These are phyloP conservation scores for Xylaria longipes DNA, from an alignment of 495 filamentous ascomycete species.

Conservation along the genomic window DNA sequence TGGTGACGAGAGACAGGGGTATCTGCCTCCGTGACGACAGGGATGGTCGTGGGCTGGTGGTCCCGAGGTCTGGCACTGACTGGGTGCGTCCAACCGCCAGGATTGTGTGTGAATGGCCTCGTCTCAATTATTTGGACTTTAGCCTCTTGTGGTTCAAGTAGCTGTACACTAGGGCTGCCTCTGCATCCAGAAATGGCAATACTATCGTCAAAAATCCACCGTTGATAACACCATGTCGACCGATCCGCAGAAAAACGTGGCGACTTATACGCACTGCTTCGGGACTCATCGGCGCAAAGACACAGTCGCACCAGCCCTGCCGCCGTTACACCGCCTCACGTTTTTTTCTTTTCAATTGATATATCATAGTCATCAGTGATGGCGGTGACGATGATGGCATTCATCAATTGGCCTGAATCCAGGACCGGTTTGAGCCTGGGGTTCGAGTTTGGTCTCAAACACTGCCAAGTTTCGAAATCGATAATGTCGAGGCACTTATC, in stretches of 20 bases:
- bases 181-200: neutral
- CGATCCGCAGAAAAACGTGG: neutral
- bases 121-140: neutral
- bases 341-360: constrained; percentile 1
- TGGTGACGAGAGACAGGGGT: constrained; percentile 28
- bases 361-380: neutral
- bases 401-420: neutral
- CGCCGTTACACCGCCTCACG: neutral
- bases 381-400: constrained; percentile 7
- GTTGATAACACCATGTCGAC: neutral
- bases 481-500: constrained; percentile 5
- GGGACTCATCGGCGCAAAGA: neutral
- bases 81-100: constrained; percentile 5
- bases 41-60: neutral
- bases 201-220: neutral
- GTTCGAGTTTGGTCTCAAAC: constrained; percentile 18
- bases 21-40: constrained; percentile 4
- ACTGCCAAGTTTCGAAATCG: constrained; percentile 9
- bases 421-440: constrained; percentile 5
- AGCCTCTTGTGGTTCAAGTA: too few species aligned
- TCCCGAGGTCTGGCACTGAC: neutral
- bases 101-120: constrained; percentile 15
- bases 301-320: constrained; percentile 4
- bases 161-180: neutral
- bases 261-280: neutral